A percentile compares a stretch with the other conserved stretches of the same genome.
phyloP scores from a whole-genome alignment of 2,329 filamentous ascomycete genomes.

The Alternaria conjuncta region DNA sequence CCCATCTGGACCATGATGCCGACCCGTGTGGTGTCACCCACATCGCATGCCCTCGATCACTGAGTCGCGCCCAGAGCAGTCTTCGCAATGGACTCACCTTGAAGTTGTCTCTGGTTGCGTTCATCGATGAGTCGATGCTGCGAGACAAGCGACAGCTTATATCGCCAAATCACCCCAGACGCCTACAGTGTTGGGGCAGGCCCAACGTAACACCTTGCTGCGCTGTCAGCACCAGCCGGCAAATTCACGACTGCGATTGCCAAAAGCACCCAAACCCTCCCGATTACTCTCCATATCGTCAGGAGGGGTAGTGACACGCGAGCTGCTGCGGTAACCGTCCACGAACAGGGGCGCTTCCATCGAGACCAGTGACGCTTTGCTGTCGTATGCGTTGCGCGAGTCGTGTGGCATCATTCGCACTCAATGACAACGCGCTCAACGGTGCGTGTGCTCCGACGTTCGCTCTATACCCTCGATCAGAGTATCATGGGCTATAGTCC shows the following conservation, averaged over 20 bases:
- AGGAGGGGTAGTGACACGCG: slow-evolving; percentile 18
- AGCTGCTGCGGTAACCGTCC: not conserved
- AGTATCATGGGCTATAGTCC: not conserved
- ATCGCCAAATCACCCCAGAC: not conserved
- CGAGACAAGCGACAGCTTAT: not conserved
- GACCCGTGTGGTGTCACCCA: not conserved
- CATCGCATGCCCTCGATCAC: not conserved
- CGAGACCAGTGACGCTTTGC: slow-evolving; percentile 1
- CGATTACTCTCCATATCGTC: not conserved
- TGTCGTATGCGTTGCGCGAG: not conserved
- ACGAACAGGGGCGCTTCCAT: slow-evolving; percentile 1
- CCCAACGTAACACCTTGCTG: slow-evolving; percentile 4
- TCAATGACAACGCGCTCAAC: not conserved
- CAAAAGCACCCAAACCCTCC: slow-evolving; percentile 21
- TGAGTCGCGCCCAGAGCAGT: not conserved
- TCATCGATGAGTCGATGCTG: not conserved
- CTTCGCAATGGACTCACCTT: not conserved
- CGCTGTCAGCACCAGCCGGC: not conserved
- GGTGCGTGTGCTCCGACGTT: not conserved
- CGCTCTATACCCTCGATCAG: not conserved
- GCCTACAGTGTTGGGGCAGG: not conserved
- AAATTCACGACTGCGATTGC: slow-evolving; percentile 14
- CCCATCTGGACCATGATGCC: not conserved
- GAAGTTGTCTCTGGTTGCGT: not conserved
- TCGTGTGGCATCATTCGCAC: not conserved